Base-by-base conservation (phyloP, 352 stramenopile genomes). In the Blastocystis sp. region DNA sequence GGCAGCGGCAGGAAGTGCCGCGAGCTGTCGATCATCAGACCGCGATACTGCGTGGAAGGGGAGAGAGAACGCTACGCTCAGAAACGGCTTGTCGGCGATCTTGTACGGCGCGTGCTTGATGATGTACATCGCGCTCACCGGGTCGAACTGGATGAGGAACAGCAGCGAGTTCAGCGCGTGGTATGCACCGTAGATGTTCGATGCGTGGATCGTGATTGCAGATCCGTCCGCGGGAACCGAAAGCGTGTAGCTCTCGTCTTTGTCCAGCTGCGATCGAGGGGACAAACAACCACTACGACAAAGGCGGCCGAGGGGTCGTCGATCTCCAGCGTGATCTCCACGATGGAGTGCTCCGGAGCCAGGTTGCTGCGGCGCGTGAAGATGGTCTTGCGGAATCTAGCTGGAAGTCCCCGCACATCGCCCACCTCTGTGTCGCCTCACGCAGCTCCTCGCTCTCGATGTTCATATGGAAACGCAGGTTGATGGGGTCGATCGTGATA, bases 121-220 rank as follows among this genome's bases (percentile, higher is more conserved):
- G 21, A 77, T 21, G 77, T 90, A 90, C 6, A 11, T 11, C 6
- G 27, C 51, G 46, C 48, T 16, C 56, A 61, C 78, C 87, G 75
- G 78, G 87, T 89, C 81, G 84, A 89, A 92, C 14, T 87, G 57
- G 21, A 91, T 29, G 6, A 92, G 86, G 69, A 91, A 90, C 27
- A 56, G 63, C 9, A 92, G 86, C 4, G 89, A 90, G 85, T 91
- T 89, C 64, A 92, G 75, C 11, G 71, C 90, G 38, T 87, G 88
- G 24, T 91, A 54, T 9, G 84, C 86, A 51, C 90, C 90, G 56
- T 88, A 91, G 21, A 90, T 85, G 9, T 88, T 92, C 49, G 76
- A n/a, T 11, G 89, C 81, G 51, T 48, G 48, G 4, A 91, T 81
- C 51, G 65, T 59, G 76, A 87, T 87, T 9, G 81, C 54, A 27